phyloP scores from a whole-genome alignment of 1,284 basidiomycete genomes.

The Ganoderma leucocontextum region DNA sequence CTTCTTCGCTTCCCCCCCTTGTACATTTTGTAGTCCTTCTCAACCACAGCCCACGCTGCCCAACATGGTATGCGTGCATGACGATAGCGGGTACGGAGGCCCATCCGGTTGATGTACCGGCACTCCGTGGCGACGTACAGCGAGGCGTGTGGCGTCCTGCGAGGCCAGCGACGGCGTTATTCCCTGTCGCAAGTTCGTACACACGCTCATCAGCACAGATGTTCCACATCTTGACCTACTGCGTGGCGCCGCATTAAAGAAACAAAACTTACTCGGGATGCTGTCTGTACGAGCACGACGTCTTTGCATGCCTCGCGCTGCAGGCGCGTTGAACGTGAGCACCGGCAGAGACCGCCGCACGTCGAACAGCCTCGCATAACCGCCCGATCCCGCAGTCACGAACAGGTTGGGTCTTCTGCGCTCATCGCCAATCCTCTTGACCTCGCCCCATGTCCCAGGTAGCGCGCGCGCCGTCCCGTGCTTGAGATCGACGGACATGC shows the following conservation, averaged over 20 bases:
- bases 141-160: too few species aligned
- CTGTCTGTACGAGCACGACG: conserved; percentile 40
- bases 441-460: conserved; percentile 48
- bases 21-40: conserved; percentile 24
- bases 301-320: conserved; percentile 27
- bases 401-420: conserved; percentile 47
- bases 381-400: conserved; percentile 47
- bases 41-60: conserved; percentile 30
- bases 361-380: conserved; percentile 50
- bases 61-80: conserved; percentile 29
- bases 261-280: conserved; percentile 39
- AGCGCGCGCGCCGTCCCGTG: conserved; percentile 43
- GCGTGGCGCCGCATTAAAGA: conserved; percentile 44
- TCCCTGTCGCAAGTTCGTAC: too few species aligned
- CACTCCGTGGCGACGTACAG: too few species aligned
- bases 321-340: conserved; percentile 37
- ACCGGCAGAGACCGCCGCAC: conserved; percentile 41
- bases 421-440: conserved; percentile 45
- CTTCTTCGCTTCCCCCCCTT: conserved; percentile 11
- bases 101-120: conserved; percentile 46
- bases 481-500: conserved; percentile 45
- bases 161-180: conserved; percentile 45
- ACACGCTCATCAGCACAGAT: too few species aligned
- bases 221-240: too few species aligned
- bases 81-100: conserved; percentile 44